Base-by-base conservation (phyloP, 495 filamentous ascomycete genomes). In the Penicillium macrosclerotiorum region DNA sequence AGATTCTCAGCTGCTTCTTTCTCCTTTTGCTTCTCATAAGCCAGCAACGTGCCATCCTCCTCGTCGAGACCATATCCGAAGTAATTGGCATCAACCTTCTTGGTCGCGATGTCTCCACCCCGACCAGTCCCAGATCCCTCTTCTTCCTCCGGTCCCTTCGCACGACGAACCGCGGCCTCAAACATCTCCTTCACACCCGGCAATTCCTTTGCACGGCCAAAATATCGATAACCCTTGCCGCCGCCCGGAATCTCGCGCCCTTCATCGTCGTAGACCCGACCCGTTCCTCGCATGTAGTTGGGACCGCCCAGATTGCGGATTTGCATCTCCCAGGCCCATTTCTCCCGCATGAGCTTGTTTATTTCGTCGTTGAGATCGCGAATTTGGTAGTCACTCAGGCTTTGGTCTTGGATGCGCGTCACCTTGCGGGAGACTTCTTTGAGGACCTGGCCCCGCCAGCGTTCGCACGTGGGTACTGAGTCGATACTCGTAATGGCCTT, bases 321-420 rank as follows among this genome's bases (percentile, higher is more conserved):
- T 67, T 95, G 93, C 63, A 90, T 81, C 71, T 98, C 93, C 93
- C 93, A 98, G 78, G 93, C 88, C 73, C 90, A 87, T 68, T 98
- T 98, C 77, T 98, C 93, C 40, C 90, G 84, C 88, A 98, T 96
- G 37, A 94, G 80, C 69, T 95, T 95, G 73, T 98, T 98, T 76
- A 98, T 95, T 71, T 98, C 94, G 68, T 98, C 93, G 69, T 98
- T 98, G 54, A 98, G 76, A 66, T 98, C 93, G 47, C 93, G 85
- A 69, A 98, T 91, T 73, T 97, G 93, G 73, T 84, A 96, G 74
- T 98, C 93, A 68, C 82, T 88, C 11, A 97, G 77, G 22, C 84
- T 84, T 5, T 75, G 67, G 53, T 97, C 94, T 64, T 97, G 93
- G 73, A 98, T 97, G 56, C 89, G 86, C 35, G 89, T 84, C 16